phyloP scores from a whole-genome alignment of 306 rosid genomes.

The Rosa rugosa region DNA sequence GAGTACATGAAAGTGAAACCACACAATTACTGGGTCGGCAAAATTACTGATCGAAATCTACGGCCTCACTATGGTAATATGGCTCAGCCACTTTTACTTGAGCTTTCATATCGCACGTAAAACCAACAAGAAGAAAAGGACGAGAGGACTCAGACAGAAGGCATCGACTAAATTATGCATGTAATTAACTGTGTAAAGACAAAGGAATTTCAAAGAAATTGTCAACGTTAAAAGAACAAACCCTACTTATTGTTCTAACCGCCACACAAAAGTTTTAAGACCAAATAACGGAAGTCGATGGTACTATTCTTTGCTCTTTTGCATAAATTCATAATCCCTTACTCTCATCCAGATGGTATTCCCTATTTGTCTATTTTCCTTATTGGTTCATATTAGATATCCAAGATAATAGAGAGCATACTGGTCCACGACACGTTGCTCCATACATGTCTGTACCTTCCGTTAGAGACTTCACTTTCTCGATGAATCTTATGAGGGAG shows the following conservation, averaged over 20 bases:
- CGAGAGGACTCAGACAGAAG: background rate
- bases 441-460: constrained; percentile 6
- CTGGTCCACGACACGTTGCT: constrained; percentile 21
- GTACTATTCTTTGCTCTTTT: background rate
- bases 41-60: background rate
- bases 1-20: background rate
- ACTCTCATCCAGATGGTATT: background rate
- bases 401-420: background rate
- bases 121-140: background rate
- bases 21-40: background rate
- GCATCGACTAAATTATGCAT: constrained; percentile 2
- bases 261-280: background rate
- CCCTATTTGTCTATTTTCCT: background rate
- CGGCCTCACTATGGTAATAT: background rate
- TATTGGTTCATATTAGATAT: constrained; percentile 19
- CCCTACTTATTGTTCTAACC: background rate
- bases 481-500: background rate
- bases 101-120: background rate
- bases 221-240: constrained; percentile 3
- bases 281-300: background rate
- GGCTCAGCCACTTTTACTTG: background rate
- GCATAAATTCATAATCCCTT: background rate
- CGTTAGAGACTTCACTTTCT: constrained; percentile 11
- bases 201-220: background rate
- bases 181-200: background rate